Evolutionary conservation across 2,329 filamentous ascomycete species (phyloP).

Genomic region (Claviceps lovelessii): DNA sequence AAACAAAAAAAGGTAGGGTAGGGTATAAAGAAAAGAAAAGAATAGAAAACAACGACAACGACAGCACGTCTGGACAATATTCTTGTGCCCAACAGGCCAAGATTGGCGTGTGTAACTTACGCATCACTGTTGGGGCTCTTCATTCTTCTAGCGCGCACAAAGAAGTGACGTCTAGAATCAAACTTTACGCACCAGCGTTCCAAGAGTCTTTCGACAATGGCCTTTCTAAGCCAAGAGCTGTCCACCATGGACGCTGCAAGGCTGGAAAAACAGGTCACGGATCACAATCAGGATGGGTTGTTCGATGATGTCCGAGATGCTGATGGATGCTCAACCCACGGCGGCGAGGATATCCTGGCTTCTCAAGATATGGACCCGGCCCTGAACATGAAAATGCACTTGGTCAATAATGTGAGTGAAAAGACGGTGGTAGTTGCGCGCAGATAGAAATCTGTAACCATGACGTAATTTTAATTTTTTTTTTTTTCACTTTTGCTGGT

Average conservation of each 20-base stretch:
- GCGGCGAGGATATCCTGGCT: constrained; percentile 36
- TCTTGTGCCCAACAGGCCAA: not conserved
- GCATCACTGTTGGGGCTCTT: no score
- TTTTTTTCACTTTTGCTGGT: not conserved
- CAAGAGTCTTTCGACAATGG: not conserved
- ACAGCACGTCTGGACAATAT: not conserved
- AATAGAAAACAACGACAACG: not conserved
- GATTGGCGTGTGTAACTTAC: not conserved
- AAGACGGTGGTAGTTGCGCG: not conserved
- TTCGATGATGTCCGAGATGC: constrained; percentile 5
- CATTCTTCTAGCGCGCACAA: not conserved
- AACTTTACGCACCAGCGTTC: not conserved
- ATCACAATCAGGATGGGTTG: not conserved
- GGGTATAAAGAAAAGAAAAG: no score
- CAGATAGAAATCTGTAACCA: not conserved
- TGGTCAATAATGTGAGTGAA: constrained; percentile 48
- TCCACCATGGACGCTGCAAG: constrained; percentile 3
- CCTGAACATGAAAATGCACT: constrained; percentile 51
- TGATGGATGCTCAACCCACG: constrained; percentile 11
- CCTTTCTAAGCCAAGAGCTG: not conserved
- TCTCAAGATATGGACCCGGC: constrained; percentile 46
- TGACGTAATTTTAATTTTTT: no score
- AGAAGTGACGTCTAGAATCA: not conserved
- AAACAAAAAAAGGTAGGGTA: no score
- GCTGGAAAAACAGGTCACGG: constrained; percentile 7